Conservation (phyloP, 805 yeast genomes). For the Spathaspora gorwiae region DNA sequence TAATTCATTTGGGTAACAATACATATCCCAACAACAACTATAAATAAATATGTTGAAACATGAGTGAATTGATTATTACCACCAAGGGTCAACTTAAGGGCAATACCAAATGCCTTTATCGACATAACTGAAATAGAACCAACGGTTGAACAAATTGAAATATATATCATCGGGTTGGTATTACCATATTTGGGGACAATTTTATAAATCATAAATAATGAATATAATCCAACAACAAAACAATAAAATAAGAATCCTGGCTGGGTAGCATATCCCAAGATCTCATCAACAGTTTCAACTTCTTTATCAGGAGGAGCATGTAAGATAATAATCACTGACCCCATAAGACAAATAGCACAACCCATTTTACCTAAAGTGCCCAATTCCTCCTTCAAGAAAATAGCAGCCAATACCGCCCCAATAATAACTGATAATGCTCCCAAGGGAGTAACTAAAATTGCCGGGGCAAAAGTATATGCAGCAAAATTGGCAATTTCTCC, state of each 20-base stretch:
- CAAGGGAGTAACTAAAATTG: slow-evolving; percentile 84
- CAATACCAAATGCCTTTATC: slow-evolving; percentile 90
- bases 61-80: slow-evolving; percentile 89
- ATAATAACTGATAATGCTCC: slow-evolving; percentile 89
- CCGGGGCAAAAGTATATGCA: slow-evolving; percentile 93
- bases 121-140: slow-evolving; percentile 90
- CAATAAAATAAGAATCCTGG: slow-evolving; percentile 74
- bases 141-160: slow-evolving; percentile 83
- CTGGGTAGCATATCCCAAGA: slow-evolving; percentile 69
- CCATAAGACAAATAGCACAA: slow-evolving; percentile 84
- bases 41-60: slow-evolving; percentile 76
- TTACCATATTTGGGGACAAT: slow-evolving; percentile 79
- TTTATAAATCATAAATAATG: slow-evolving; percentile 74
- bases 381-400: slow-evolving; percentile 79
- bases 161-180: slow-evolving; percentile 81
- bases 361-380: slow-evolving; percentile 90
- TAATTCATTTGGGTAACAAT: slow-evolving; percentile 90
- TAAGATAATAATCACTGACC: slow-evolving; percentile 79
- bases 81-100: slow-evolving; percentile 73
- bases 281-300: slow-evolving; percentile 82
- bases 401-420: slow-evolving; percentile 85
- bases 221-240: slow-evolving; percentile 56
- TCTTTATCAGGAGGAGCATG: slow-evolving; percentile 96
- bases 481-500: slow-evolving; percentile 93
- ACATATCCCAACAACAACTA: slow-evolving; percentile 72